phyloP scores from a whole-genome alignment of 2,329 filamentous ascomycete genomes.

The Chaetomiaceae sp. region DNA sequence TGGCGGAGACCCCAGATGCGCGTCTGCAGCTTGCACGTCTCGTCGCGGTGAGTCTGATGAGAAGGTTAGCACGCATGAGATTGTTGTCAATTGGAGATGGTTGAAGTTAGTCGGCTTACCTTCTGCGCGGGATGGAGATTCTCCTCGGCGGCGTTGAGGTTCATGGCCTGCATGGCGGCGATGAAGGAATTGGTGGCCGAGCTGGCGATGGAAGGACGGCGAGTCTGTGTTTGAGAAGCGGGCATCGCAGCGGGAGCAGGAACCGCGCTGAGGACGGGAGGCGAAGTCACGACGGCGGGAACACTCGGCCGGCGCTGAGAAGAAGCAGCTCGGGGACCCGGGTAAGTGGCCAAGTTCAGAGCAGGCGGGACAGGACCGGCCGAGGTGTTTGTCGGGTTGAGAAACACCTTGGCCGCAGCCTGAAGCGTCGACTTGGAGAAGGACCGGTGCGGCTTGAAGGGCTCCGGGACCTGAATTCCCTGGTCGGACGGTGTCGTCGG shows the following conservation, averaged over 20 bases:
- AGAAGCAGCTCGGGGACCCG: background rate
- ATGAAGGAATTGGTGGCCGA: slow-evolving; percentile 4
- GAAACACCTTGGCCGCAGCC: background rate
- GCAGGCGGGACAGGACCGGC: background rate
- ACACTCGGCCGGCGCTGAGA: background rate
- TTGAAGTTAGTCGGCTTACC: background rate
- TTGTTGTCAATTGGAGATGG: no score
- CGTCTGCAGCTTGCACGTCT: slow-evolving; percentile 4
- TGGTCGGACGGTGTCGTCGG: background rate
- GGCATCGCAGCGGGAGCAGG: background rate
- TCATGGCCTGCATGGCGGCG: slow-evolving; percentile 1
- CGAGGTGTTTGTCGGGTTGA: background rate
- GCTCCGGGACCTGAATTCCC: background rate
- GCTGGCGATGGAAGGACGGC: background rate
- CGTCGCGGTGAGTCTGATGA: slow-evolving; percentile 9
- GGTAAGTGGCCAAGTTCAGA: slow-evolving; percentile 1
- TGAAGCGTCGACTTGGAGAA: slow-evolving; percentile 4
- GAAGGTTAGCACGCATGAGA: background rate
- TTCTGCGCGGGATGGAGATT: slow-evolving; percentile 6
- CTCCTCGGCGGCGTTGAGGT: background rate
- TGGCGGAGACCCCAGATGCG: slow-evolving; percentile 15
- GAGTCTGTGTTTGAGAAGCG: background rate
- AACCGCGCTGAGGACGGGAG: background rate
- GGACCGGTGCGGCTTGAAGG: background rate
- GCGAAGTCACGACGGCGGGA: background rate